Evolutionary conservation across 2,329 filamentous ascomycete genomes (phyloP), one percentile per base, ranked within the genome.

Genomic region (Sclerotinia borealis): DNA sequence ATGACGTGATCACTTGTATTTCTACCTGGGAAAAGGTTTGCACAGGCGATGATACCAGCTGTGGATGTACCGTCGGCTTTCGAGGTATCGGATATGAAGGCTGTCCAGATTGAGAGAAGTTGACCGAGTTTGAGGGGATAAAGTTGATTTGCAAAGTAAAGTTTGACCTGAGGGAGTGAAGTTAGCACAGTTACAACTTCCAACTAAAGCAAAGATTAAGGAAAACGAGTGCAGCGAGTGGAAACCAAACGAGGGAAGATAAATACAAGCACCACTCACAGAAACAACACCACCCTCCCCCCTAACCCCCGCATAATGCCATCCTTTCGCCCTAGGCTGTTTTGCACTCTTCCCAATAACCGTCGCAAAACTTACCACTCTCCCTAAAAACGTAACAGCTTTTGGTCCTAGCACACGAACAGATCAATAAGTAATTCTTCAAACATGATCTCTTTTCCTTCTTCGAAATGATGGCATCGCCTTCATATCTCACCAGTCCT

Each of bases 11-110:
- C 84, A 48, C 78, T 77, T 8, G 78, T 78, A 61, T 84, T 79
- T 9, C 82, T 78, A 47, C 84, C 82, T 0, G 84, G 84, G 60
- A 85, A 85, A 36, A 88, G 78, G n/a, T 80, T 82, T 0, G 81
- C 81, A 59, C 80, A 80, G 25, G 82, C 73, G 73, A 29, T 43
- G 1, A 71, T 59, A 19, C 59, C 56, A 15, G 39, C 73, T 5
- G 68, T 68, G 0, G 47, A 48, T 54, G 80, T 79, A 11, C 80
- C 15, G 1, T 54, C 74, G 1, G 79, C 77, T 59, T 82, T 83
- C 47, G 77, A 76, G 0, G 77, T 75, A 17, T 77, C 73, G 15
- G 79, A 79, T 50, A 86, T 76, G 66, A 84, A 84, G 9, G 79
- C 79, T 1, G 83, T 80, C 82, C 82, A 87, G 10, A 86, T 72